Conservation (phyloP, 768 basidiomycete genomes). For the Kwoniella newhampshirensis region DNA sequence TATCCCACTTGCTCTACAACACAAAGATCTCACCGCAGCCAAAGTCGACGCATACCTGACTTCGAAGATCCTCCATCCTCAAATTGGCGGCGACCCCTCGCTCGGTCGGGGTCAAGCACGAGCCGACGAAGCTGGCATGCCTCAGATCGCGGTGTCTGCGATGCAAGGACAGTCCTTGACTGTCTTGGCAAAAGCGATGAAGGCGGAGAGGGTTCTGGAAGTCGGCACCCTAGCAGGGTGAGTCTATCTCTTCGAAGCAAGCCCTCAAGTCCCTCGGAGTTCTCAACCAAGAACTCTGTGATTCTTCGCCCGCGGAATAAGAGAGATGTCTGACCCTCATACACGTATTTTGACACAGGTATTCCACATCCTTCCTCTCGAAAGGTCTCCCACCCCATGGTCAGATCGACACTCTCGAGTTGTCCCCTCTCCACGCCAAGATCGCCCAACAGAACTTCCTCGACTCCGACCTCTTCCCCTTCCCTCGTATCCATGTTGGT, state of each 20-base stretch:
- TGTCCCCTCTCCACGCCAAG: slow-evolving; percentile 49
- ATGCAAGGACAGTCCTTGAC: slow-evolving; percentile 58
- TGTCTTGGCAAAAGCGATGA: slow-evolving; percentile 59
- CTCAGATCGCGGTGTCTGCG: slow-evolving; percentile 33
- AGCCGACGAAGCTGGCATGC: slow-evolving; percentile 33
- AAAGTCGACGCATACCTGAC: slow-evolving; percentile 33
- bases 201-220: slow-evolving; percentile 64
- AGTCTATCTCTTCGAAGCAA: no score
- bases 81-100: slow-evolving; percentile 24
- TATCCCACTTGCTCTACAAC: not conserved
- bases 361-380: slow-evolving; percentile 52
- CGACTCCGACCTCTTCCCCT: slow-evolving; percentile 60
- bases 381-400: slow-evolving; percentile 49
- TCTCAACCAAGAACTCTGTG: no score
- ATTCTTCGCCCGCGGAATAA: no score
- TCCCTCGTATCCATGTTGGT: slow-evolving; percentile 58
- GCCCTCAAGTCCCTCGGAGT: no score
- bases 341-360: no score
- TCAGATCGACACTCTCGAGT: slow-evolving; percentile 50
- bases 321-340: no score
- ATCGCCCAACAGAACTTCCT: slow-evolving; percentile 64
- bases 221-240: slow-evolving; percentile 70
- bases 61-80: slow-evolving; percentile 21
- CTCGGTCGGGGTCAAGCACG: slow-evolving; percentile 18
- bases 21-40: slow-evolving; percentile 13